phyloP scores from a whole-genome alignment of 108 stramenopile species.

The Fistulifera solaris region DNA sequence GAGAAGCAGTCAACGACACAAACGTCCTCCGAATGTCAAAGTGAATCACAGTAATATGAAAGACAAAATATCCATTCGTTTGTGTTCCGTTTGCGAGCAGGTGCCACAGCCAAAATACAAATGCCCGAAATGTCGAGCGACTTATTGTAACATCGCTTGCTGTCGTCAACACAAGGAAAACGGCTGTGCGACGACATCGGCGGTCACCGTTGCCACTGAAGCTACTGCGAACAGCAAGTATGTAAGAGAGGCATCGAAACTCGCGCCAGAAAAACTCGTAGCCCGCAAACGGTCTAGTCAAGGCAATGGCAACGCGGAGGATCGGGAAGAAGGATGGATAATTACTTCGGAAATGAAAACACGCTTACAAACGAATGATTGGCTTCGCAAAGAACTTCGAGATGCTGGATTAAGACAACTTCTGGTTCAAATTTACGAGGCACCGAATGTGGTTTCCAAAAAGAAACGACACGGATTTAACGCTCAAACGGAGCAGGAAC shows the following conservation, averaged over 20 bases:
- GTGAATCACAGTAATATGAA: too few species aligned
- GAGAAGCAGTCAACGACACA: not conserved
- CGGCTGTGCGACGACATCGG: not conserved
- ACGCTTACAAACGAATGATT: constrained; percentile 33
- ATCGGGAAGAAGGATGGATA: constrained; percentile 61
- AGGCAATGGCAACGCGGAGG: constrained; percentile 28
- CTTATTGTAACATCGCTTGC: constrained; percentile 70
- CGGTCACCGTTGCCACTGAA: not conserved
- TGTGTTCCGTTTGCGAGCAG: constrained; percentile 8
- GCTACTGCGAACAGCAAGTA: not conserved
- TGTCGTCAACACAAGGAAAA: constrained; percentile 55
- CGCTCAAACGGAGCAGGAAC: constrained; percentile 13
- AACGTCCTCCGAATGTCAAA: not conserved
- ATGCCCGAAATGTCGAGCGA: constrained; percentile 68
- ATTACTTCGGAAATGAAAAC: constrained; percentile 65
- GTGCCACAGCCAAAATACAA: constrained; percentile 56
- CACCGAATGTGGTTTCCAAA: not conserved
- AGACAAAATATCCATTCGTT: too few species aligned
- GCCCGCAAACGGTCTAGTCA: not conserved
- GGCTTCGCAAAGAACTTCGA: constrained; percentile 58
- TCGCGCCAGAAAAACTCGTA: not conserved
- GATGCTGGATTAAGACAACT: constrained; percentile 58
- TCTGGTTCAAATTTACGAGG: constrained; percentile 33
- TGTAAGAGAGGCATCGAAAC: not conserved
- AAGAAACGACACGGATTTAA: constrained; percentile 2